A percentile compares a stretch with the other conserved stretches of the same genome.
Conservation (phyloP, 2,329 filamentous ascomycete genomes). For the Ceratocystis destructans region DNA sequence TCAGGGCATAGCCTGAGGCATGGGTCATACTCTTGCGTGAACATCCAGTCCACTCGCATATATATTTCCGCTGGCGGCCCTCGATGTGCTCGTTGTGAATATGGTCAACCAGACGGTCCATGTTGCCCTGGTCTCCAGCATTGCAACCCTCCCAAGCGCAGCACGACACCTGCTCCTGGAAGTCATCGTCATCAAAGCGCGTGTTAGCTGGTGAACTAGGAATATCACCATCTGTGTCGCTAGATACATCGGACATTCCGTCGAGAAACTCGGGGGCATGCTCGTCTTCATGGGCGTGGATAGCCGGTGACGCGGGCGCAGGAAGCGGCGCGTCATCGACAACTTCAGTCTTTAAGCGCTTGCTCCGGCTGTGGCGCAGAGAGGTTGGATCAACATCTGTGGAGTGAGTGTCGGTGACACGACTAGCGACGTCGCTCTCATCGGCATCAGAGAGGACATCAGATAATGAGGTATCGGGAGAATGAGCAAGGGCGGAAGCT, state of each 20-base stretch:
- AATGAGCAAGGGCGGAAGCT: not conserved
- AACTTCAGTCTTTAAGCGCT: constrained; percentile 35
- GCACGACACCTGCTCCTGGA: constrained; percentile 61
- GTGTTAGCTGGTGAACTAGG: constrained; percentile 56
- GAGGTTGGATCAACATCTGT: not conserved
- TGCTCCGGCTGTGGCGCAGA: constrained; percentile 26
- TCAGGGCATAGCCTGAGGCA: constrained; percentile 87
- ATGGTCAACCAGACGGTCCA: constrained; percentile 69
- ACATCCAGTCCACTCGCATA: constrained; percentile 95
- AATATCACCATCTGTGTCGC: constrained; percentile 77
- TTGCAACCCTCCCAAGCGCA: constrained; percentile 68
- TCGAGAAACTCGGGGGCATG: constrained; percentile 41
- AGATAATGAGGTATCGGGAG: constrained; percentile 7
- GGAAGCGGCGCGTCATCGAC: constrained; percentile 35
- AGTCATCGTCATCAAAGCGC: constrained; percentile 58
- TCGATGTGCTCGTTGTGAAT: constrained; percentile 92
- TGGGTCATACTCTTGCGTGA: constrained; percentile 77
- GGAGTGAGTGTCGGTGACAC: not conserved
- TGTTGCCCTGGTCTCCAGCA: constrained; percentile 58
- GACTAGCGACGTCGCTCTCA: constrained; percentile 22
- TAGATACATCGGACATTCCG: constrained; percentile 61
- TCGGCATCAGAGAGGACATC: constrained; percentile 26
- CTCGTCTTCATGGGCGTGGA: constrained; percentile 28
- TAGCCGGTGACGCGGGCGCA: constrained; percentile 24
- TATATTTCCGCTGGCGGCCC: constrained; percentile 86